Evolutionary conservation across 1,284 basidiomycete genomes (phyloP), one percentile per base, ranked within the genome.

Genomic region (Phellopilus nigrolimitatus): DNA sequence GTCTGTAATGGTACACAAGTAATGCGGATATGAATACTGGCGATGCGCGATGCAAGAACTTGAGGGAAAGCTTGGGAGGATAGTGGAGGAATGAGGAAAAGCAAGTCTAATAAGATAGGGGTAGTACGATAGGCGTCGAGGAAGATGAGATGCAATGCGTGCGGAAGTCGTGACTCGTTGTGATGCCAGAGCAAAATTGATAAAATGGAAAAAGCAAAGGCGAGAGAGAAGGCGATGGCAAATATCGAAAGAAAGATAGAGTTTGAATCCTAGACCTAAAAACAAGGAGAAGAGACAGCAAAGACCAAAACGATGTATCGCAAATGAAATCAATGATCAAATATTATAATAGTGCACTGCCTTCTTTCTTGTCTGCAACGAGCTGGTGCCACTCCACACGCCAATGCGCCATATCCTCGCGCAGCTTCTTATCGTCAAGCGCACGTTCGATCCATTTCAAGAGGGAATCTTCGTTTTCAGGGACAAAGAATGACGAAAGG

Each of bases 401-500:
- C 89, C 88, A 94, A 43, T 61, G 66, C 31, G 62, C 64, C 75
- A 97, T 92, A 57, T 72, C 78, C n/a, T 71, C 64, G 45, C 84
- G 73, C 39, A 94, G 66, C 57, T 83, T 88, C 65, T 77, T 79
- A 68, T 89, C 80, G 15, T 72, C 75, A 9, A 95, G 72, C 55
- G 84, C 75, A 56, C 78, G 82, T 58, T 81, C 78, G 48, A 95
- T 82, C 92, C 92, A 97, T 1, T 71, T 66, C 59, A 97, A 68
- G 34, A 95, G 72, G 1, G 72, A 71, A 61, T 97, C 81, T 57
- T 97, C 93, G 63, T 91, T 83, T 65, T 94, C 88, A 1, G 90
- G 87, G 4, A 95, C 82, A 62, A 95, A 97, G 70, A 91, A 95
- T 6, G 90, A 93, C 1, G 91, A 94, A 2, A 97, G 70, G 21